Conservation (phyloP, 1,284 basidiomycete species). For the Trametes hirsuta region DNA sequence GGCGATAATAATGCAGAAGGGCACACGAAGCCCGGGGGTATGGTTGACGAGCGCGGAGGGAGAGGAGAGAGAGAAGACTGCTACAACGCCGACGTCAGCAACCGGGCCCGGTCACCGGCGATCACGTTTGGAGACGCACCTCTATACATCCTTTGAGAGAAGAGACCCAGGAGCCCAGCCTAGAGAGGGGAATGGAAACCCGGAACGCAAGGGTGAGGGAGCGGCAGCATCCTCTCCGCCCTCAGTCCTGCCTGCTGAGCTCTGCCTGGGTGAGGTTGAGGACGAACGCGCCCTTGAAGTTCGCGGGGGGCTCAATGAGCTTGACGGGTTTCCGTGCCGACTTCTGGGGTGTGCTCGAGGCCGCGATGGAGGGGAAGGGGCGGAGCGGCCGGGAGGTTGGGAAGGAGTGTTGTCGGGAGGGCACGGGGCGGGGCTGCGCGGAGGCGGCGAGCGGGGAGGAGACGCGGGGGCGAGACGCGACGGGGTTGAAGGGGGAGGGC, state of each 20-base stretch:
- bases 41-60: conserved; percentile 13
- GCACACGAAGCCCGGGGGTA: conserved; percentile 21
- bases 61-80: neutral
- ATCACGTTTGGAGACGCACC: conserved; percentile 3
- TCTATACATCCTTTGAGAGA: conserved; percentile 16
- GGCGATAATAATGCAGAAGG: conserved; percentile 20
- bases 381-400: conserved; percentile 72
- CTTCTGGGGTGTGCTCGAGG: conserved; percentile 25
- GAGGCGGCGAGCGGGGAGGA: conserved; percentile 64
- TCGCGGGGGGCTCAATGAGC: conserved; percentile 75
- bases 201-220: neutral
- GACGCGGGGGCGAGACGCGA: conserved; percentile 38
- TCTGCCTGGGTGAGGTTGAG: conserved; percentile 81
- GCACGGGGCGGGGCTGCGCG: conserved; percentile 31
- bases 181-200: neutral
- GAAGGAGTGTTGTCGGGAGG: conserved; percentile 44
- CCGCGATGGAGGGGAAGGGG: conserved; percentile 69
- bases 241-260: conserved; percentile 70
- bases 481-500: conserved; percentile 30
- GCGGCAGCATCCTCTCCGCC: neutral
- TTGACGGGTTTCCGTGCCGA: conserved; percentile 55
- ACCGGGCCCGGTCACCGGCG: neutral
- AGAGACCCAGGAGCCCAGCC: conserved; percentile 11
- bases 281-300: conserved; percentile 69
- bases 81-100: neutral